Percentiles rank a stretch among this genome's conserved stretches.
phyloP scores from a whole-genome alignment of 306 rosid species.

The Prunus persica region Prunus_persica_NCBIv2 NC_034009.1:47470001-47470500 shows the following conservation, averaged over 20 bases:
- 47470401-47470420: constrained; percentile 80
- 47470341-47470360: constrained; percentile 69
- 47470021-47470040: constrained; percentile 84
- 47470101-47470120: constrained; percentile 36
- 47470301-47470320: constrained; percentile 29
- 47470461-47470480: not conserved
- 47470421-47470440: constrained; percentile 51
- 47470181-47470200: constrained; percentile 50
- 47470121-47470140: constrained; percentile 31
- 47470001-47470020: constrained; percentile 83
- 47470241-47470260: constrained; percentile 78
- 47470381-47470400: constrained; percentile 81
- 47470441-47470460: constrained; percentile 11
- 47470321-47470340: constrained; percentile 41
- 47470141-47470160: constrained; percentile 45
- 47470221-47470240: constrained; percentile 76
- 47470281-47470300: constrained; percentile 26
- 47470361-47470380: constrained; percentile 82
- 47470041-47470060: constrained; percentile 90
- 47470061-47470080: constrained; percentile 92
- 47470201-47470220: constrained; percentile 86
- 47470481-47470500: constrained; percentile 10
- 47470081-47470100: constrained; percentile 76
- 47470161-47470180: constrained; percentile 89
- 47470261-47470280: constrained; percentile 35